These are phyloP conservation scores for Salix suchowensis DNA, from an alignment of 345 rosid species.

Conservation along the genomic window DNA sequence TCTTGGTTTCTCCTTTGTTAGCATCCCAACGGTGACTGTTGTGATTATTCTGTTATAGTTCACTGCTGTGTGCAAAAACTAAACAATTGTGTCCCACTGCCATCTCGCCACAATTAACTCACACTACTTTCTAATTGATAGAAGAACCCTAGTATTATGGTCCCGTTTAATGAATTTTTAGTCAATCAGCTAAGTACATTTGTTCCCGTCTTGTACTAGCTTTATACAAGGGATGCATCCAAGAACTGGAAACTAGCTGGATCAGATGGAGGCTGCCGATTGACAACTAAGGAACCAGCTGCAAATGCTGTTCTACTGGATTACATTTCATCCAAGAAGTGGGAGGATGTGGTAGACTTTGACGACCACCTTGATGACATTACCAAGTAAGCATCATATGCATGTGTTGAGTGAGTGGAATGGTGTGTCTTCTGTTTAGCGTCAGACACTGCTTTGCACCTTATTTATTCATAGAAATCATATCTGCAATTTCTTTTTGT, in stretches of 20 bases:
- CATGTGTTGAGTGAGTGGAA: not conserved
- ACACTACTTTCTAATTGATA: not conserved
- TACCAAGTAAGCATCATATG: slow-evolving; percentile 54
- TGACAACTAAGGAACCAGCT: slow-evolving; percentile 72
- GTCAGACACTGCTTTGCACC: not conserved
- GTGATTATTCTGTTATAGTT: not conserved
- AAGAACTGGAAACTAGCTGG: slow-evolving; percentile 79
- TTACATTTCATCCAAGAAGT: slow-evolving; percentile 68
- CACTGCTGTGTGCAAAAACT: not conserved
- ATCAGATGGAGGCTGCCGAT: slow-evolving; percentile 57
- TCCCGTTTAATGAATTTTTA: not conserved
- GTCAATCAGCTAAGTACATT: not conserved
- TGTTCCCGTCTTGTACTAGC: slow-evolving; percentile 37
- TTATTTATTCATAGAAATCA: not conserved
- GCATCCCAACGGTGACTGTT: no score
- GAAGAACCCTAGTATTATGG: not conserved
- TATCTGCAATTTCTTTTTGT: slow-evolving; percentile 14
- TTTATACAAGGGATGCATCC: slow-evolving; percentile 75
- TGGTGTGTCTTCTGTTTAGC: not conserved
- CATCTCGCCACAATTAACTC: not conserved
- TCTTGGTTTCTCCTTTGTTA: not conserved
- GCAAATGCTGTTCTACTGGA: slow-evolving; percentile 67
- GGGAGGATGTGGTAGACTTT: slow-evolving; percentile 78
- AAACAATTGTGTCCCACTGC: not conserved
- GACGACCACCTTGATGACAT: slow-evolving; percentile 93